Evolutionary conservation across 148 eudicot genomes (phyloP).

Genomic region (Vaccinium myrtillus): DNA sequence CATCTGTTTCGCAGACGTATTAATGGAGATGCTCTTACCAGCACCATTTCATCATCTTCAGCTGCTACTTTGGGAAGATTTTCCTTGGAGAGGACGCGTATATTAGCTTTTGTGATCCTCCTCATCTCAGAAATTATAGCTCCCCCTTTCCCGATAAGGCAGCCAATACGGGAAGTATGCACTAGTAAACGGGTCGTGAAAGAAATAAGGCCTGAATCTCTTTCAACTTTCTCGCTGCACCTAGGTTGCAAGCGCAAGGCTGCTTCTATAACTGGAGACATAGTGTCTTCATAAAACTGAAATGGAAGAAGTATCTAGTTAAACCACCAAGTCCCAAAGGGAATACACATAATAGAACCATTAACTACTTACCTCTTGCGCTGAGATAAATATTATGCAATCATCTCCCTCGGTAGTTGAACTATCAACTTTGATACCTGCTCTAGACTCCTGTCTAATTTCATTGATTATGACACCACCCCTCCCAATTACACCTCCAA

Average conservation of each 20-base stretch:
- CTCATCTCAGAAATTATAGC: conserved; percentile 89
- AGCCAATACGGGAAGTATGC: conserved; percentile 78
- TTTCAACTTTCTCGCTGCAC: conserved; percentile 94
- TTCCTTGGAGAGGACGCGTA: conserved; percentile 88
- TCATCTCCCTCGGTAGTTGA: conserved; percentile 81
- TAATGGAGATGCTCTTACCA: conserved; percentile 38
- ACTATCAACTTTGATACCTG: conserved; percentile 89
- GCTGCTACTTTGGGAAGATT: conserved; percentile 87
- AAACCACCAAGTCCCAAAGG: neutral
- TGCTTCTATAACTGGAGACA: conserved; percentile 90
- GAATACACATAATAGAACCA: neutral
- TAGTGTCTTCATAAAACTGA: conserved; percentile 81
- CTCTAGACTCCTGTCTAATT: conserved; percentile 89
- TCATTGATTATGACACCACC: conserved; percentile 91
- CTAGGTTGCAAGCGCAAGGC: conserved; percentile 93
- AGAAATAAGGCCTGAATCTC: conserved; percentile 89
- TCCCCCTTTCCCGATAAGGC: conserved; percentile 97
- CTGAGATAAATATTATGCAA: conserved; percentile 69
- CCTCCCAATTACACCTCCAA: conserved; percentile 98
- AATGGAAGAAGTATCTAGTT: conserved; percentile 13
- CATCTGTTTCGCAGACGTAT: neutral
- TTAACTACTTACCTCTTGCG: conserved; percentile 62
- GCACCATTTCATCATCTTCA: conserved; percentile 95
- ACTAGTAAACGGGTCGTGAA: conserved; percentile 80
- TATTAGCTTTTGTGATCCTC: conserved; percentile 81